These are phyloP conservation scores for Terana coerulea DNA, from an alignment of 768 basidiomycete species.

Conservation along the genomic window DNA sequence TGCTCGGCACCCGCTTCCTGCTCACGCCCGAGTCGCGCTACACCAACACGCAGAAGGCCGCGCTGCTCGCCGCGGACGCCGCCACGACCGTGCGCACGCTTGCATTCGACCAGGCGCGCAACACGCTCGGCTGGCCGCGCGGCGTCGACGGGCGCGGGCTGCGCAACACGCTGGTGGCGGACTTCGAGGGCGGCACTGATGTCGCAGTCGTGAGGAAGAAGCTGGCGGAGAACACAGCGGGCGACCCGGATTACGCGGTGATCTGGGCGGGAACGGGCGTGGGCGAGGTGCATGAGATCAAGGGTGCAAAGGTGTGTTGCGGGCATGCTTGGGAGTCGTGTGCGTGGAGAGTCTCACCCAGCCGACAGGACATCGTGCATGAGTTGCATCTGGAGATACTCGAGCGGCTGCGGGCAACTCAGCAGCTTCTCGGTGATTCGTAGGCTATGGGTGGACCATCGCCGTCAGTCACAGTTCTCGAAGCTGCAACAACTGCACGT, in stretches of 20 bases:
- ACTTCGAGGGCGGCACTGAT: conserved; percentile 47
- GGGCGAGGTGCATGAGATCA: conserved; percentile 25
- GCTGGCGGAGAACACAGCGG: conserved; percentile 21
- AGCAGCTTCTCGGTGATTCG: neutral
- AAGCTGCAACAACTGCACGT: no score
- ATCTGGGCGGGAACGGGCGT: conserved; percentile 36
- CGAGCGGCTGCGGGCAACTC: conserved; percentile 17
- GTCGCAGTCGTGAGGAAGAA: conserved; percentile 11
- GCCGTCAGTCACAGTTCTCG: no score
- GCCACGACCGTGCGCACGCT: conserved; percentile 28
- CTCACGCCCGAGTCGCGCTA: conserved; percentile 58
- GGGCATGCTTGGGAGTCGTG: conserved; percentile 1
- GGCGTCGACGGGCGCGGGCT: conserved; percentile 47
- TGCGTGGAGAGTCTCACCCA: neutral
- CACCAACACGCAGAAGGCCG: conserved; percentile 30
- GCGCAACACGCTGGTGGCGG: conserved; percentile 53
- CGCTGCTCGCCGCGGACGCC: conserved; percentile 26
- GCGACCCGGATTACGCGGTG: conserved; percentile 23
- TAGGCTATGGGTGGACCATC: no score
- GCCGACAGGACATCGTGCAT: conserved; percentile 23
- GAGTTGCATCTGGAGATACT: conserved; percentile 22
- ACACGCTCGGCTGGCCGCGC: conserved; percentile 29
- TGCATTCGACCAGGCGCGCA: conserved; percentile 32
- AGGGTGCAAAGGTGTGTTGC: conserved; percentile 25
- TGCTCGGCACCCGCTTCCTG: conserved; percentile 74